Base-by-base conservation (phyloP, 805 yeast species). In the Yarrowia phangngaensis region DNA sequence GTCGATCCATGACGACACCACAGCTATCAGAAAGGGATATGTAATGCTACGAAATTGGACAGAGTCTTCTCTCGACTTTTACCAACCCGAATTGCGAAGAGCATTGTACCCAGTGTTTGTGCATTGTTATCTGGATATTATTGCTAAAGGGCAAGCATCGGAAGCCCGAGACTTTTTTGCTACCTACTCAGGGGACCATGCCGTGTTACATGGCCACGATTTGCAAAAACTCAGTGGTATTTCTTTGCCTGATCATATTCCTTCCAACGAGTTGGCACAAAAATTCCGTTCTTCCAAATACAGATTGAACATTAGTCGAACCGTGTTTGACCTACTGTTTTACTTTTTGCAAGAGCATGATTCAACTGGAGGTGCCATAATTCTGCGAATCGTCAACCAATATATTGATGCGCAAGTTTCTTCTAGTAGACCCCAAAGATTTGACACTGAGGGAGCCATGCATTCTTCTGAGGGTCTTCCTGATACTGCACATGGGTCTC, bases 281-380 rank as follows among this genome's bases (percentile, higher is more conserved):
- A 76, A 82, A 6, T 90, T 82, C 67, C 70, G 83, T 54, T 69
- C 73, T 27, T 79, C 83, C 68, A 83, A 84, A 61, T 92, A 87
- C 65, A 72, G 77, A 48, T 71, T 90, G 7, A 75, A 77, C 32
- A 79, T 90, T 35, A 82, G 95, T 11, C 80, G 84, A 54, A 88
- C 96, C 1, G 79, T 95, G 4, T 73, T 90, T 60, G 92, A 88
- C 62, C 68, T 90, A 56, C 73, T 92, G 55, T 70, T 92, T 48
- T 85, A 86, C 62, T 90, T 88, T 57, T 66, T 92, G 49, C 95
- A 87, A 62, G 97, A 90, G 60, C 86, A 88, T 62, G 97, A 88
- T 64, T 82, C 83, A 8, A 80, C 81, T 49, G 97, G 97, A 32
- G 97, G 97, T 2, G 82, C 89, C 2, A 76, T 90, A 28, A 71